Evolutionary conservation across 2,329 filamentous ascomycete genomes (phyloP).

Genomic region (Colletotrichum gigasporum): DNA sequence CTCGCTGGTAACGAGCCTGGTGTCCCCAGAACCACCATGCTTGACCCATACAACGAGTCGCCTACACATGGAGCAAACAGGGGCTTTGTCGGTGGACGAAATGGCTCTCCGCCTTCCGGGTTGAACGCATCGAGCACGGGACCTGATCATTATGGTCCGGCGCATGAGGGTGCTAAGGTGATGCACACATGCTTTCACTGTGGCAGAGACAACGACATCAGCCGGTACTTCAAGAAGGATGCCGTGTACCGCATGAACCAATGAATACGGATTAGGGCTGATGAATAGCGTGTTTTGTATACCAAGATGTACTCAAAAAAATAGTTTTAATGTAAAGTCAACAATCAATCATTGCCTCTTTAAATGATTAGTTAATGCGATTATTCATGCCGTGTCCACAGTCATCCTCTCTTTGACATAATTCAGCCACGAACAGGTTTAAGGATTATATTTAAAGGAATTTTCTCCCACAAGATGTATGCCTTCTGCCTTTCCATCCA

Average conservation of each 20-base stretch:
- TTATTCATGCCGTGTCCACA: no score
- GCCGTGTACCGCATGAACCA: slow-evolving; percentile 30
- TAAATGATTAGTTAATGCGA: no score
- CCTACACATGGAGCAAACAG: neutral
- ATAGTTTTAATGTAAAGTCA: slow-evolving; percentile 19
- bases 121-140: slow-evolving; percentile 6
- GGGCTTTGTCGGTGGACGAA: slow-evolving; percentile 7
- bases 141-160: slow-evolving; percentile 32
- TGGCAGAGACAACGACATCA: slow-evolving; percentile 33
- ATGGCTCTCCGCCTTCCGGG: slow-evolving; percentile 20
- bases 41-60: slow-evolving; percentile 27
- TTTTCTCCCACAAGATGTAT: no score
- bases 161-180: slow-evolving; percentile 31
- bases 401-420: no score
- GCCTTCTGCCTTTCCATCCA: no score
- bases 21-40: slow-evolving; percentile 27
- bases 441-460: no score
- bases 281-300: slow-evolving; percentile 3
- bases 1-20: slow-evolving; percentile 9
- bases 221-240: slow-evolving; percentile 34
- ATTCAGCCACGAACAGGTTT: no score
- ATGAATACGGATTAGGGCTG: neutral
- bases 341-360: no score
- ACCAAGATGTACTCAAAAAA: slow-evolving; percentile 9
- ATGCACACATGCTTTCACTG: slow-evolving; percentile 30